These are phyloP conservation scores for Hyphodiscus sp. DNA, from an alignment of 2,329 filamentous ascomycete species.

Conservation along the genomic window DNA sequence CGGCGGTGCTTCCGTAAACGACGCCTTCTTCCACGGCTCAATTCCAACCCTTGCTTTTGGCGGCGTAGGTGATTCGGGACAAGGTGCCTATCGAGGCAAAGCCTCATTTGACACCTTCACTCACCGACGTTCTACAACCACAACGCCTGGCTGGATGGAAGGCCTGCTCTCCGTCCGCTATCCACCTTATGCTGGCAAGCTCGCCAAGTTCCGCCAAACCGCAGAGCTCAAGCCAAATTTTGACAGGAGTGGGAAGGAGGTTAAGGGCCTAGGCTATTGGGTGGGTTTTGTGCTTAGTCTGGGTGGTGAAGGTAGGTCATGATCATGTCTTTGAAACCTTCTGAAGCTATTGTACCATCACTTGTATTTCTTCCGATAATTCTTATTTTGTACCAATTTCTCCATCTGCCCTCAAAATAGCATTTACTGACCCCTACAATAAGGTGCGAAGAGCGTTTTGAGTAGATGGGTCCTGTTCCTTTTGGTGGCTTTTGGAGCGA, in stretches of 20 bases:
- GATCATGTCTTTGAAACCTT: slow-evolving; percentile 4
- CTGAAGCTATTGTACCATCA: too few relatives aligned
- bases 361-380: too few relatives aligned
- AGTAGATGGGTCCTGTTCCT: slow-evolving; percentile 45
- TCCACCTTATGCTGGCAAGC: slow-evolving; percentile 48
- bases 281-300: slow-evolving; percentile 43
- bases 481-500: slow-evolving; percentile 23
- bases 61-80: slow-evolving; percentile 73
- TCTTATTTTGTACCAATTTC: too few relatives aligned
- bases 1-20: slow-evolving; percentile 62
- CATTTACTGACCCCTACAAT: too few relatives aligned
- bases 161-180: slow-evolving; percentile 60
- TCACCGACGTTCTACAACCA: slow-evolving; percentile 51
- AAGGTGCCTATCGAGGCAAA: slow-evolving; percentile 71
- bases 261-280: slow-evolving; percentile 50
- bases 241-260: slow-evolving; percentile 50
- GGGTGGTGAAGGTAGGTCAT: slow-evolving; percentile 38
- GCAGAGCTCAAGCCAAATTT: slow-evolving; percentile 49
- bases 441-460: slow-evolving; percentile 39
- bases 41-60: slow-evolving; percentile 73
- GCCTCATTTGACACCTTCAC: slow-evolving; percentile 65
- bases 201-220: slow-evolving; percentile 39
- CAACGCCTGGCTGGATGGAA: slow-evolving; percentile 63
- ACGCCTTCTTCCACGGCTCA: slow-evolving; percentile 61
- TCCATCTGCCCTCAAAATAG: too few relatives aligned